A percentile compares a stretch with the other conserved stretches of the same genome.
Conservation (phyloP, 352 stramenopile genomes). For the Globisporangium middletonii region DNA sequence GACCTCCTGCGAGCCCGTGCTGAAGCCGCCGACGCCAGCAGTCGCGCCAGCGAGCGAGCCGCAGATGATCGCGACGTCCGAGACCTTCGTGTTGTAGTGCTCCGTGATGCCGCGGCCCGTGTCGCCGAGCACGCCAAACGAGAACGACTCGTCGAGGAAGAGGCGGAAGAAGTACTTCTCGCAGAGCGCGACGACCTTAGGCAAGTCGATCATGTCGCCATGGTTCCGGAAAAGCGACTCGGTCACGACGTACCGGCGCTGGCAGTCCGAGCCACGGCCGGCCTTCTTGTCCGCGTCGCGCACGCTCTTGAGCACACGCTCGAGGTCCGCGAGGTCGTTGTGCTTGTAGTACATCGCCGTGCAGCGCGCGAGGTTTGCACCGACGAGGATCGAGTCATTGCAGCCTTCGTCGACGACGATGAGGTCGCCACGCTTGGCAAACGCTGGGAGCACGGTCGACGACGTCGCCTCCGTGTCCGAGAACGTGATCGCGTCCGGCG, state of each 20-base stretch:
- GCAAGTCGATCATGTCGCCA: constrained; percentile 93
- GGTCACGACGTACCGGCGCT: constrained; percentile 96
- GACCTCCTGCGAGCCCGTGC: constrained; percentile 94
- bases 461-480: constrained; percentile 94
- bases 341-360: constrained; percentile 96
- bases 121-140: constrained; percentile 94
- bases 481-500: constrained; percentile 95
- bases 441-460: constrained; percentile 94
- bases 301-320: constrained; percentile 87
- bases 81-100: constrained; percentile 69
- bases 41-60: constrained; percentile 92
- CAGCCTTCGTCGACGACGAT: constrained; percentile 95
- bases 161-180: constrained; percentile 82
- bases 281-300: constrained; percentile 88
- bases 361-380: constrained; percentile 91
- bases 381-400: constrained; percentile 92
- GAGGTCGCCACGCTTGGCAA: constrained; percentile 96
- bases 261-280: constrained; percentile 65
- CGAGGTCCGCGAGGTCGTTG: constrained; percentile 96
- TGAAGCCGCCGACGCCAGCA: constrained; percentile 94
- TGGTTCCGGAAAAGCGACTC: constrained; percentile 98
- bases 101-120: constrained; percentile 81
- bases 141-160: constrained; percentile 89
- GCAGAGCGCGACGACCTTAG: constrained; percentile 91
- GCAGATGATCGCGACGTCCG: constrained; percentile 92